A percentile compares a stretch with the other conserved stretches of the same genome.
Conservation (phyloP, 345 rosid genomes). For the Citrus cavaleriei region DNA sequence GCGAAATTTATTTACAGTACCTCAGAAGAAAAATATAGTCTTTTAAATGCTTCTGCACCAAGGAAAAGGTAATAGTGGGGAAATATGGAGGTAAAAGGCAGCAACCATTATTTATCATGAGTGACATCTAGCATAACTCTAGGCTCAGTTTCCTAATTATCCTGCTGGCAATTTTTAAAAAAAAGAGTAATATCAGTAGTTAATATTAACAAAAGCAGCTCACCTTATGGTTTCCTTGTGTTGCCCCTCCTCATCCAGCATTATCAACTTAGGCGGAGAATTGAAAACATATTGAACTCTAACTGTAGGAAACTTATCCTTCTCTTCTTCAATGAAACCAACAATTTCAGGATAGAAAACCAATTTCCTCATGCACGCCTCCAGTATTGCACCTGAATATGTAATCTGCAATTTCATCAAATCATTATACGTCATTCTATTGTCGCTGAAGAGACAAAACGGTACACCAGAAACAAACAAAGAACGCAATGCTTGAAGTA, state of each 20-base stretch:
- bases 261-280: slow-evolving; percentile 90
- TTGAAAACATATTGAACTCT: slow-evolving; percentile 79
- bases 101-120: background rate
- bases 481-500: background rate
- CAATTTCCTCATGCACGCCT: slow-evolving; percentile 93
- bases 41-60: background rate
- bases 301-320: slow-evolving; percentile 65
- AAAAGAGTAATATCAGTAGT: background rate
- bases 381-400: slow-evolving; percentile 79
- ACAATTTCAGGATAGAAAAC: slow-evolving; percentile 93
- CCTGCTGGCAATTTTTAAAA: background rate
- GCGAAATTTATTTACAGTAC: background rate
- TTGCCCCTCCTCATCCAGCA: slow-evolving; percentile 79
- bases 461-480: background rate
- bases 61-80: background rate
- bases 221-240: slow-evolving; percentile 71
- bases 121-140: background rate
- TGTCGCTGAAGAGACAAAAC: background rate
- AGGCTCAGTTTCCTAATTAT: background rate
- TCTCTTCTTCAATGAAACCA: slow-evolving; percentile 88
- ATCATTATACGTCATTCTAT: background rate
- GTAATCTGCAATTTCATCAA: slow-evolving; percentile 49
- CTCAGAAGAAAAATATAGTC: background rate
- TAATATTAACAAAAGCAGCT: slow-evolving; percentile 7
- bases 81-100: background rate